Evolutionary conservation across 257 asterid species (phyloP).

Genomic region (Ballota nigra): DNA sequence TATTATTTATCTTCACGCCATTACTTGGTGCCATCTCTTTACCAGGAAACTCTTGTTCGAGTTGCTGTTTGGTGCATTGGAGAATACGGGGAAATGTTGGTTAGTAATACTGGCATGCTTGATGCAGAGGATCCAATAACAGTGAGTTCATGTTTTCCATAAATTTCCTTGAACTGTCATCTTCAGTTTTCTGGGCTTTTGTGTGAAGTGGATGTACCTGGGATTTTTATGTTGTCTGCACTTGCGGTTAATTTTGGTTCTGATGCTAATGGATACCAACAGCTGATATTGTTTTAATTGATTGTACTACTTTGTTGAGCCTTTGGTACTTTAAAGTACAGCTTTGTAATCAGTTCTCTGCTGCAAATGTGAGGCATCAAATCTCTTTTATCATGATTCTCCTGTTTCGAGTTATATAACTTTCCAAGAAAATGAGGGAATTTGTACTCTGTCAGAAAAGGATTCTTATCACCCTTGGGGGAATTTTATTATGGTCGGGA

Average conservation of each 20-base stretch:
- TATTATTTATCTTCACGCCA: slow-evolving; percentile 1
- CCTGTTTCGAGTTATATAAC: background rate
- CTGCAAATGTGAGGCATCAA: background rate
- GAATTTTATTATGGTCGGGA: background rate
- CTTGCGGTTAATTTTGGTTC: background rate
- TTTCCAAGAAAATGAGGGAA: background rate
- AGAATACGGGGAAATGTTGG: slow-evolving; percentile 94
- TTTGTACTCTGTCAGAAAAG: background rate
- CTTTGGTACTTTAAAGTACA: background rate
- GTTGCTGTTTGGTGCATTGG: slow-evolving; percentile 99
- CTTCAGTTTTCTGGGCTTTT: background rate
- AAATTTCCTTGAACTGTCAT: background rate
- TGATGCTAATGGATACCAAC: background rate
- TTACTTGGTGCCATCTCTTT: slow-evolving; percentile 25
- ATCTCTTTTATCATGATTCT: background rate
- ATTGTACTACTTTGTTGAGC: background rate
- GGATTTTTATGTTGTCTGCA: background rate
- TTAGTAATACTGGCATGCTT: slow-evolving; percentile 66
- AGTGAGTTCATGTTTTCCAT: slow-evolving; percentile 52
- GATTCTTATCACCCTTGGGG: background rate
- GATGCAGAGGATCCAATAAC: slow-evolving; percentile 72
- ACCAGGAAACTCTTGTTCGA: slow-evolving; percentile 87
- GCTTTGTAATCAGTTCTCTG: background rate
- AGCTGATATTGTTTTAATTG: background rate
- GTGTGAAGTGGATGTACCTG: background rate